phyloP scores from a whole-genome alignment of 192 early-diverging fungal genomes.

The Entomortierella lignicola region DNA sequence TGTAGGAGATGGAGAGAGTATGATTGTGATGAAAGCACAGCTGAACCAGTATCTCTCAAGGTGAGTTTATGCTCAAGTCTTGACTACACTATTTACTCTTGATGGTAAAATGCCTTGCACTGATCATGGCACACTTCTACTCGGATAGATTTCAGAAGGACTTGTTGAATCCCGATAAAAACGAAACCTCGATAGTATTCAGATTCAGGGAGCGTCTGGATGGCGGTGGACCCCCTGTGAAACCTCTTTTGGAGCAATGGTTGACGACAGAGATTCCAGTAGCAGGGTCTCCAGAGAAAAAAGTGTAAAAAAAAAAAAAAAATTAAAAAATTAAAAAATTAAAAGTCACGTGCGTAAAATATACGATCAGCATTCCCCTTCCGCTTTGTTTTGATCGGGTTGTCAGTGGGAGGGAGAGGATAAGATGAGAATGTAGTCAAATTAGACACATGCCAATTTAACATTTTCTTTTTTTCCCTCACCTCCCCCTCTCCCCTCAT shows the following conservation, averaged over 20 bases:
- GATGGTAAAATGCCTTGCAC: too few species aligned
- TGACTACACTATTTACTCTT: neutral
- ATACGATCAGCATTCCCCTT: neutral
- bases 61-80: constrained; percentile 6
- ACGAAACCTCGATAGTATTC: constrained; percentile 52
- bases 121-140: neutral
- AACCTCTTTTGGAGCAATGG: constrained; percentile 49
- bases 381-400: constrained; percentile 5
- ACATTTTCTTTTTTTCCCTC: neutral
- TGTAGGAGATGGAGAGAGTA: constrained; percentile 37
- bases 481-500: neutral
- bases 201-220: constrained; percentile 42
- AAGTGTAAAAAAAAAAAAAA: too few species aligned
- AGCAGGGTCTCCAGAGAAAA: constrained; percentile 1
- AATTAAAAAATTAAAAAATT: neutral
- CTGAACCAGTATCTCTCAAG: constrained; percentile 44
- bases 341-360: neutral
- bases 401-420: too few species aligned
- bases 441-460: neutral
- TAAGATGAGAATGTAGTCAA: neutral
- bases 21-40: constrained; percentile 48
- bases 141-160: constrained; percentile 53
- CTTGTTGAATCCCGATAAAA: constrained; percentile 52
- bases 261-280: constrained; percentile 44
- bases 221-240: constrained; percentile 47